phyloP scores from a whole-genome alignment of 768 basidiomycete genomes.

The Tylopilus intermedius region DNA sequence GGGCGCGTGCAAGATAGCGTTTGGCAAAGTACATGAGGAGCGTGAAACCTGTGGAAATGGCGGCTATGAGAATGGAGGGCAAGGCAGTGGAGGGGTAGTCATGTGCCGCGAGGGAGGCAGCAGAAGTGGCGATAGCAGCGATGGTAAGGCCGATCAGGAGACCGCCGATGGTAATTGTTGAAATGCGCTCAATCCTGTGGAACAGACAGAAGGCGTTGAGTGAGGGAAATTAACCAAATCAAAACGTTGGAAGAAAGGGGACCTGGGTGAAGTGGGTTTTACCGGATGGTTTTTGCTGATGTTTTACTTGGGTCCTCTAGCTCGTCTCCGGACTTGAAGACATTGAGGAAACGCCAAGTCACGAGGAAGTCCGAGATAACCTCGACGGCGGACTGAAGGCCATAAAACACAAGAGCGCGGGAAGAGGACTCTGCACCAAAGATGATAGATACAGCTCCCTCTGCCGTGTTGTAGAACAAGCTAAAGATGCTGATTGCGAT shows the following conservation, averaged over 20 bases:
- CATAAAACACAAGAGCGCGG: conserved; percentile 43
- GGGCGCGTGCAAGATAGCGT: conserved; percentile 39
- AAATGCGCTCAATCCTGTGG: conserved; percentile 35
- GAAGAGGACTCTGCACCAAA: conserved; percentile 44
- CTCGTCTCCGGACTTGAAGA: conserved; percentile 33
- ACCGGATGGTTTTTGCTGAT: conserved; percentile 14
- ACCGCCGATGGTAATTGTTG: conserved; percentile 33
- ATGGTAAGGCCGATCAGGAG: conserved; percentile 36
- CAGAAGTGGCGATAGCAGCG: conserved; percentile 34
- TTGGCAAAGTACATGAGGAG: conserved; percentile 42
- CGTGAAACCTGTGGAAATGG: conserved; percentile 36
- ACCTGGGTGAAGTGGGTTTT: background rate
- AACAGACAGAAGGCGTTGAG: background rate
- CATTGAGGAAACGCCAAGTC: conserved; percentile 39
- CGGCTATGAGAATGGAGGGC: conserved; percentile 40
- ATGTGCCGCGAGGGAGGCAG: conserved; percentile 32
- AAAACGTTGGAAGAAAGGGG: background rate
- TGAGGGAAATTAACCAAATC: background rate
- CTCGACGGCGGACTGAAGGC: conserved; percentile 45
- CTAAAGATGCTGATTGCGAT: conserved; percentile 40
- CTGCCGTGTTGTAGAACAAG: conserved; percentile 36
- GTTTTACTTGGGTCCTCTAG: background rate
- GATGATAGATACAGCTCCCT: conserved; percentile 40
- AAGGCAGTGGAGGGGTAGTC: conserved; percentile 36
- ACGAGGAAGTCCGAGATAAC: conserved; percentile 42